phyloP scores from a whole-genome alignment of 2,329 filamentous ascomycete species.

The Monilinia polystroma region DNA sequence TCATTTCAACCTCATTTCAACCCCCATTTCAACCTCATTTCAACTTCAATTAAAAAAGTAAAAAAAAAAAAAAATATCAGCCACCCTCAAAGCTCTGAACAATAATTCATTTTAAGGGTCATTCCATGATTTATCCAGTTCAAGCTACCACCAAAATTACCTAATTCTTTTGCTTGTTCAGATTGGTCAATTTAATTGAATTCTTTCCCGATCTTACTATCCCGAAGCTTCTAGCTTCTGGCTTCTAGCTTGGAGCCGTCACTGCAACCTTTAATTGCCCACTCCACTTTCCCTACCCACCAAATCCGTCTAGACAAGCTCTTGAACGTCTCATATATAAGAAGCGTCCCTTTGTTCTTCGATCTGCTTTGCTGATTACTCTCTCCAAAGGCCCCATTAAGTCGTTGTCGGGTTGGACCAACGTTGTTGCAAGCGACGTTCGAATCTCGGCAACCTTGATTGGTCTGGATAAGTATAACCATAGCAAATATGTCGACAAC shows the following conservation, averaged over 20 bases:
- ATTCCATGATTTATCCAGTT: background rate
- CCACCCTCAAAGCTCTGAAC: background rate
- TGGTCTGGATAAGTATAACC: constrained; percentile 23
- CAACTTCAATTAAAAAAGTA: background rate
- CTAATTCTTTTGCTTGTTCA: background rate
- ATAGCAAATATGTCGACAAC: constrained; percentile 33
- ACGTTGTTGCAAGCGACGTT: constrained; percentile 1
- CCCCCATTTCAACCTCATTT: too few species aligned
- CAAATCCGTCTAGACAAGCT: background rate
- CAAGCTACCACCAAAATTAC: background rate
- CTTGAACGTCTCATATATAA: background rate
- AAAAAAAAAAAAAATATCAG: background rate
- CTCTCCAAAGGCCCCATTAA: constrained; percentile 2
- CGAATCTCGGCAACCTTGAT: constrained; percentile 25
- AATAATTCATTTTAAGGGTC: background rate
- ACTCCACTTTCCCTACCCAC: constrained; percentile 6
- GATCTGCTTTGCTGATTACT: background rate
- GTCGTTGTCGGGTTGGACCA: constrained; percentile 17
- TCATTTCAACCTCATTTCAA: background rate
- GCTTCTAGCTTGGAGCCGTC: background rate
- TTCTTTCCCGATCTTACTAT: constrained; percentile 9
- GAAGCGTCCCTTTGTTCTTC: background rate
- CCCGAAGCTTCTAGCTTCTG: constrained; percentile 9
- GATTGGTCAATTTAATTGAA: constrained; percentile 18
- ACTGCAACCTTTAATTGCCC: background rate